Base-by-base conservation (phyloP, 73 alveolate genomes). In the Blepharisma japonicum region DNA sequence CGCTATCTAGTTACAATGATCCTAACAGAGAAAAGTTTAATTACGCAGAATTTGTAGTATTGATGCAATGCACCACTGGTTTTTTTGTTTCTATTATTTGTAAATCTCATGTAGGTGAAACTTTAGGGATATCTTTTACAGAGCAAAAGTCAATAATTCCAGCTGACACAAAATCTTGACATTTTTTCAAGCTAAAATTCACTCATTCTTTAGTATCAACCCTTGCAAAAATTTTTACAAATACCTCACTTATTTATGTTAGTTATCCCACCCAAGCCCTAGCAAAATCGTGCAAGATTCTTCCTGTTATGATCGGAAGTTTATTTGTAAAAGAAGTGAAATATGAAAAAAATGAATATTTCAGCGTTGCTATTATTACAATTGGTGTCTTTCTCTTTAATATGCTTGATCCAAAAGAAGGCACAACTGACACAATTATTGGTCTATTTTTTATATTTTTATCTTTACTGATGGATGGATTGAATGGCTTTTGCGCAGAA, bases 241-340 rank as follows among this genome's bases (percentile, higher is more conserved):
- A 45, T 54, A 14, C 14, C 20, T 70, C 80, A 45, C 61, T 70
- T 39, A 45, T 20, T 9, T 45, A 18, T 25, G 5, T 47, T 20
- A 47, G 68, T 45, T 45, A 45, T 70, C 80, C 80, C 2, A 70
- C 80, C 38, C 80, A 38, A 70, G 56, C 80, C 11, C 39, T 70
- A 45, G 80, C 80, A 7, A 70, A 70, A 45, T n/a, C 47, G 14
- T 70, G 80, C 27, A 70, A 70, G 5, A 47, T 70, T 70, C 80
- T 70, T 47, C 80, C 80, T 18, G 46, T 45, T 18, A 7, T 70
- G 21, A 39, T 47, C n/a, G 56, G 56, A 45, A 47, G 80, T n/a
- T 9, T 70, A 7, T n/a, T 70, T 70, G 56, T 70, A n/a, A 47
- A 47, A 70, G 66, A 45, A 39, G 39, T 45, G 25, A 25, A 70